Conservation (phyloP, 306 rosid species). For the Lablab purpureus region DNA sequence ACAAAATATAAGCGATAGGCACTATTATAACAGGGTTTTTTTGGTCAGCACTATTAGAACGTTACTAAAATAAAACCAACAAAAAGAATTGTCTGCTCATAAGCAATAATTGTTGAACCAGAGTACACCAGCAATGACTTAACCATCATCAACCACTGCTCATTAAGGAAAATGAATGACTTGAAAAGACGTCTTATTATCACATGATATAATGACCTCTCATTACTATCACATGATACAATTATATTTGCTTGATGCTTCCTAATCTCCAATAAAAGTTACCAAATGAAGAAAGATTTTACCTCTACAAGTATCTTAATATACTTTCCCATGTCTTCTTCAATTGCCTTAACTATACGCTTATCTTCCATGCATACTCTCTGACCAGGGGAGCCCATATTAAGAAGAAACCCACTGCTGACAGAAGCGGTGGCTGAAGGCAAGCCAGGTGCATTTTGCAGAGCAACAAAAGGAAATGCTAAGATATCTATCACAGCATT, state of each 20-base stretch:
- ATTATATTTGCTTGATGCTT: conserved; percentile 11
- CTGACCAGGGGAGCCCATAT: conserved; percentile 83
- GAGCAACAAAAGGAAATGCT: conserved; percentile 95
- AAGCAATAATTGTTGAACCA: conserved; percentile 14
- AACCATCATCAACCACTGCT: conserved; percentile 34
- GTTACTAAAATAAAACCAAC: conserved; percentile 24
- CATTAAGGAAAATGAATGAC: conserved; percentile 23
- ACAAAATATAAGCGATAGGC: conserved; percentile 15
- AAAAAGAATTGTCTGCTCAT: conserved; percentile 12
- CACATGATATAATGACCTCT: conserved; percentile 12
- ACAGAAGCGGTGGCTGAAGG: conserved; percentile 87
- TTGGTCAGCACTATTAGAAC: conserved; percentile 6
- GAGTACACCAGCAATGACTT: conserved; percentile 21
- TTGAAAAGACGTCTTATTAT: conserved; percentile 1
- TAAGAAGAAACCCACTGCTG: conserved; percentile 86
- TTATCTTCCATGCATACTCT: conserved; percentile 84
- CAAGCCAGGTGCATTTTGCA: conserved; percentile 87
- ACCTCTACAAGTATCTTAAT: conserved; percentile 85
- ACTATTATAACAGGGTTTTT: conserved; percentile 11
- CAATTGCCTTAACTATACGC: conserved; percentile 79
- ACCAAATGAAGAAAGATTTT: conserved; percentile 42
- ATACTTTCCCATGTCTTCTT: conserved; percentile 87
- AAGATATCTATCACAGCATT: conserved; percentile 76
- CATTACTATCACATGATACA: conserved; percentile 1
- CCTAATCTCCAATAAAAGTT: conserved; percentile 15